Conservation (phyloP, 2,329 filamentous ascomycete genomes). For the Ilyonectria destructans region DNA sequence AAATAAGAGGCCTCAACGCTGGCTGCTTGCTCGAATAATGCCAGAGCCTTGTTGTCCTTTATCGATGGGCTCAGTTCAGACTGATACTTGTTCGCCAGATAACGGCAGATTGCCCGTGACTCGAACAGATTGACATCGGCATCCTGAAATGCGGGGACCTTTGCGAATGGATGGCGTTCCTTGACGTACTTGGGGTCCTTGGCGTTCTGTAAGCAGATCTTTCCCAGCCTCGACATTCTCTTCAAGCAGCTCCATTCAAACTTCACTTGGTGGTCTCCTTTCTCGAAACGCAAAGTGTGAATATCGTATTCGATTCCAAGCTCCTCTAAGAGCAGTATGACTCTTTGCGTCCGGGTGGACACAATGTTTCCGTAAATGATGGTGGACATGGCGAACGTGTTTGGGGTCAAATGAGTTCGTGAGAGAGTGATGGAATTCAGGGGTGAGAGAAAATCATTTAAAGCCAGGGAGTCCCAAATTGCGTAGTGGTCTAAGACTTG, state of each 20-base stretch:
- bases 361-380: slow-evolving; percentile 10
- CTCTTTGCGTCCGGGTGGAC: slow-evolving; percentile 16
- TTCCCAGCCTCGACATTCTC: background rate
- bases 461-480: background rate
- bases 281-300: slow-evolving; percentile 3
- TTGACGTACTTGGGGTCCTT: background rate
- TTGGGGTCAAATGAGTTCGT: background rate
- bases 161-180: slow-evolving; percentile 17
- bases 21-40: slow-evolving; percentile 7
- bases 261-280: slow-evolving; percentile 15
- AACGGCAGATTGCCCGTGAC: slow-evolving; percentile 13
- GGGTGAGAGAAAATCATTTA: background rate
- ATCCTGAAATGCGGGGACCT: slow-evolving; percentile 14
- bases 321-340: slow-evolving; percentile 2
- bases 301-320: slow-evolving; percentile 4
- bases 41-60: background rate
- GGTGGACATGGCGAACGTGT: background rate
- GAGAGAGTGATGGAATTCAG: background rate
- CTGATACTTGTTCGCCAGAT: background rate
- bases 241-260: background rate
- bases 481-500: background rate
- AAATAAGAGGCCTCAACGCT: slow-evolving; percentile 14
- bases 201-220: background rate
- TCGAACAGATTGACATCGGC: background rate
- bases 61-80: background rate